Evolutionary conservation across 768 basidiomycete species (phyloP).

Genomic region (Mycena leptocephala): DNA sequence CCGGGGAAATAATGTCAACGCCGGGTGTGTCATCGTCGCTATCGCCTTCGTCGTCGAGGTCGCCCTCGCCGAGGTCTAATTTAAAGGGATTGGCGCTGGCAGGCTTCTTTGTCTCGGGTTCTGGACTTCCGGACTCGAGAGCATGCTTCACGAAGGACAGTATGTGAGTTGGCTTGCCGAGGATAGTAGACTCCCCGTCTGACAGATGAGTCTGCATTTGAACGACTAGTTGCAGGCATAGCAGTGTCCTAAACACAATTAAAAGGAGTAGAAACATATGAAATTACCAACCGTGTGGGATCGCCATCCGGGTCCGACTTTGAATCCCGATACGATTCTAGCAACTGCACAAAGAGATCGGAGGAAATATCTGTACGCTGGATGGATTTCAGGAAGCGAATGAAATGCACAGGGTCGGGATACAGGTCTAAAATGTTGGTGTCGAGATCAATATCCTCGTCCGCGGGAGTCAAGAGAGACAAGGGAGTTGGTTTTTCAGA

Average conservation of each 20-base stretch:
- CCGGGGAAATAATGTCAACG: conserved; percentile 55
- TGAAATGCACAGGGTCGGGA: conserved; percentile 84
- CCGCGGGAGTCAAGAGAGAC: conserved; percentile 69
- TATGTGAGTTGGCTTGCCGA: conserved; percentile 78
- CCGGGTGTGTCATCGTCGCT: conserved; percentile 69
- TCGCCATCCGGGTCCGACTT: conserved; percentile 59
- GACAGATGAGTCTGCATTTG: conserved; percentile 85
- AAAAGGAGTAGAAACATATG: background rate
- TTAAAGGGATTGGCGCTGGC: conserved; percentile 36
- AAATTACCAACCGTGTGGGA: conserved; percentile 65
- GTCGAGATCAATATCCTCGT: conserved; percentile 66
- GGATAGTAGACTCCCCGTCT: conserved; percentile 70
- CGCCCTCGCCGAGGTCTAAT: conserved; percentile 55
- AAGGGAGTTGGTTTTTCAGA: conserved; percentile 46
- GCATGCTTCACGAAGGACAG: conserved; percentile 89
- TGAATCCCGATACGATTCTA: conserved; percentile 78
- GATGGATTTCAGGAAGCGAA: conserved; percentile 74
- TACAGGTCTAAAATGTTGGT: conserved; percentile 76
- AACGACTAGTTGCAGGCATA: conserved; percentile 86
- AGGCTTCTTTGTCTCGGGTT: conserved; percentile 27
- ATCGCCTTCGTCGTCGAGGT: conserved; percentile 67
- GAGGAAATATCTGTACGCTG: conserved; percentile 81
- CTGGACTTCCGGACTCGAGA: conserved; percentile 62
- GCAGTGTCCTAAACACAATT: conserved; percentile 66
- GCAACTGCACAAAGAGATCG: conserved; percentile 79